Base-by-base conservation (phyloP, 2,329 filamentous ascomycete genomes). In the Podosphaera aphanis region DNA sequence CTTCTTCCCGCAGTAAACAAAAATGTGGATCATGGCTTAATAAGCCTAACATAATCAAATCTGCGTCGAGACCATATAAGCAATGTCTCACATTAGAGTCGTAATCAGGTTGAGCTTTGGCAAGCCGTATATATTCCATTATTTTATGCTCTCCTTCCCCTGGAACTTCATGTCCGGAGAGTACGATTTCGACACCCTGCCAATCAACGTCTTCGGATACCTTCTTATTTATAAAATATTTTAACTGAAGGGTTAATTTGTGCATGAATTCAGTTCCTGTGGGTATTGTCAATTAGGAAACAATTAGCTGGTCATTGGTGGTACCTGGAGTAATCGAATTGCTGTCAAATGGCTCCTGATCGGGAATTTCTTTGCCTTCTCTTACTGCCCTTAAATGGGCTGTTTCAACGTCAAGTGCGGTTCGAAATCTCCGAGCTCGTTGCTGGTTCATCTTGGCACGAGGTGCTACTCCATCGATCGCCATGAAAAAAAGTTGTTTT, bases 401-500 rank as follows among this genome's bases (percentile, higher is more conserved):
- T 54, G 74, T 73, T 62, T 98, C 90, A 47, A 74, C 82, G 59
- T 98, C 92, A 44, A 94, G 68, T 36, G 90, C 90, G 20, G 90
- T 95, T 57, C 90, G 76, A 63, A 98, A 98, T 60, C 90, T 80
- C 57, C 90, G 79, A 47, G 90, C 82, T 55, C 90, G 83, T 66
- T 98, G 90, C 64, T 98, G 90, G 63, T 98, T 98, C 90, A 98
- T 98, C 70, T 98, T 98, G 55, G 90, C 90, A 57, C 90, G 81
- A 16, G 90, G 92, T 19, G 90, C 90, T 50, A 98, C 92, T 57
- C 90, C 90, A 59, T 98, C 90, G 52, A 98, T 90, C 44, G 90
- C 92, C 90, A 98, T 98, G 69, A 94, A 98, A 66, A 98, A 98
- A 31, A 98, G 73, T 68, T 94, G 79, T 65, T 93, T 88, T 11